Evolutionary conservation across 2,329 filamentous ascomycete genomes (phyloP), one percentile per base, ranked within the genome.

Genomic region (Monosporascus sp.): DNA sequence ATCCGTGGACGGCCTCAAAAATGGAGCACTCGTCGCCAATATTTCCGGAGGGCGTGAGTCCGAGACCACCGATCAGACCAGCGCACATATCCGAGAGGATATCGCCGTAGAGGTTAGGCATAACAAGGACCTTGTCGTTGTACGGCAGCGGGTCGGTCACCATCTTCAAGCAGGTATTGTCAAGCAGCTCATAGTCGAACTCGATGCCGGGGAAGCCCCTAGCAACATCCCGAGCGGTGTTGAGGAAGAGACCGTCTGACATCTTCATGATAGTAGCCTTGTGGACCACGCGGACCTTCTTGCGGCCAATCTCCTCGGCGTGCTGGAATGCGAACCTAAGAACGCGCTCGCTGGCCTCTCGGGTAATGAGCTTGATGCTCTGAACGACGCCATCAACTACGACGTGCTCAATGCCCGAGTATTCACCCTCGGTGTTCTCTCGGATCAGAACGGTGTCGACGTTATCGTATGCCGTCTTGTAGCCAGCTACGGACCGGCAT

Each of bases 201-300:
- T 97, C 90, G 69, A 99, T 90, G 66, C 86, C 81, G 60, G 94
- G 94, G 84, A 90, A 99, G 71, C 97, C 92, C 85, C 96, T 96
- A 74, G 91, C 82, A 63, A 99, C 85, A 58, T 94, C 84, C 64
- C 86, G 80, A 65, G 88, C 94, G 59, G 88, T 91, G 75, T 83
- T 89, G 65, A 99, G 84, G 86, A 99, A 99, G 58, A 99, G 90
- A 78, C 94, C 94, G 74, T 99, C 94, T 71, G 88, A 93, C 90
- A 97, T 96, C 86, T 99, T 99, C 94, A 99, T 99, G 80, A 99
- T 99, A 71, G 94, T 97, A 73, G 94, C 94, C 85, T 99, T 99
- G 88, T 99, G 94, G 60, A 97, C 92, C 56, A 91, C 93, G 70
- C 92, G 91, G 69, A 97, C 93, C 88, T 97, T 97, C 73, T 86